Percentiles rank a stretch among this genome's conserved stretches.
Evolutionary conservation across 225 moss, liverwort and hornwort genomes (phyloP).

Genomic region (Physcomitrium patens): DNA sequence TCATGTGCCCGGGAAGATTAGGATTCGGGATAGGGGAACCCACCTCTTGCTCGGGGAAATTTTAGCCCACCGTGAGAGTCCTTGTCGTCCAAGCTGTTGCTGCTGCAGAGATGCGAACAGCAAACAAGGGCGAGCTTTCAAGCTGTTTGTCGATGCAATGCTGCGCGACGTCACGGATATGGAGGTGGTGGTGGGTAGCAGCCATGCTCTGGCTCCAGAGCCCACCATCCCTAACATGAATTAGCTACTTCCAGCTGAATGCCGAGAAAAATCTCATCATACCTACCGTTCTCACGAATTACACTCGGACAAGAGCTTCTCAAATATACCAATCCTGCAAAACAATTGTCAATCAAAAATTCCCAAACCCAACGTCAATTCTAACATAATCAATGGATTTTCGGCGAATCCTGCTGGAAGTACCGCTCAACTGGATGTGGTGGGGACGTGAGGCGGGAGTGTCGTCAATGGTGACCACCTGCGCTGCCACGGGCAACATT

Average conservation of each 20-base stretch:
- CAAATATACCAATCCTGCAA: neutral
- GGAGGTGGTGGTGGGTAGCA: slow-evolving; percentile 11
- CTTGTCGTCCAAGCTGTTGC: slow-evolving; percentile 4
- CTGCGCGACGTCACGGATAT: neutral
- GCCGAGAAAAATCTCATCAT: neutral
- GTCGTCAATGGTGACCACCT: neutral
- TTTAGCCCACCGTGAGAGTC: neutral
- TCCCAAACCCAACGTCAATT: neutral
- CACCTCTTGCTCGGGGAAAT: slow-evolving; percentile 23
- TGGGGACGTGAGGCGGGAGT: neutral
- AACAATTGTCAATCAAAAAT: neutral
- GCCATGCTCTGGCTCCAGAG: slow-evolving; percentile 7
- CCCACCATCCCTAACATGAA: slow-evolving; percentile 26
- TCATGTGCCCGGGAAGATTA: neutral
- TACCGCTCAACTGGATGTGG: neutral
- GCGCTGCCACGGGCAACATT: neutral
- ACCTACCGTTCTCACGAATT: neutral
- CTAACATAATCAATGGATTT: neutral
- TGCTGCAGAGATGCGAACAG: slow-evolving; percentile 18
- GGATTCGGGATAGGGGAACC: neutral
- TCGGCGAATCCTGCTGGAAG: neutral
- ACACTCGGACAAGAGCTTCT: slow-evolving; percentile 1
- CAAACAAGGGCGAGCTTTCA: neutral
- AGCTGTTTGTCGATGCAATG: slow-evolving; percentile 5
- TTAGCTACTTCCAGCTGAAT: neutral